Evolutionary conservation across 2,329 filamentous ascomycete genomes (phyloP), one percentile per base, ranked within the genome.

Genomic region (Tolypocladium amazonense): DNA sequence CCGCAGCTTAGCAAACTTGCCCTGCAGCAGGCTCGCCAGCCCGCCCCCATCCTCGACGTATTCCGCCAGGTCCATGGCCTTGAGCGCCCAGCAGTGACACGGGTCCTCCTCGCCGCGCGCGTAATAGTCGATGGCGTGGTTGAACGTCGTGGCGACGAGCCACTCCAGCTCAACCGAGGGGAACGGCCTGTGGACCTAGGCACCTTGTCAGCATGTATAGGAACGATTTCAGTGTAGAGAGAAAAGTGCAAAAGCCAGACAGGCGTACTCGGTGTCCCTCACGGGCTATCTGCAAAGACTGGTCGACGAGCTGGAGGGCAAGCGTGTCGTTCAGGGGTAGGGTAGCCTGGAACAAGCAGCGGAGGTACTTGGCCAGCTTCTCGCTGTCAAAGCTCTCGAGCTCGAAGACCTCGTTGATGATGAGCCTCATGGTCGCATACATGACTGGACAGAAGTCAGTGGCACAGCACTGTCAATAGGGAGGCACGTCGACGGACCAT

Each of bases 301-400:
- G 85, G n/a, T 85, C 80, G 9, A 91, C 73, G 4, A 91, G 77
- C 54, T 80, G 77, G 56, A 88, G 75, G 12, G 84, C 82, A 20
- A 85, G 72, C 0, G 71, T 71, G 25, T 84, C 79, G 55, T 86
- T 80, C 5, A 81, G 75, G 1, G 81, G 75, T 0, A 92, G 73
- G 0, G 88, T 81, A 1, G 85, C 77, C 62, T 89, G 87, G 64
- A 93, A 89, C 2, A 94, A 77, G 65, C 89, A 92, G 1, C 90
- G 84, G 54, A 93, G 82, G 76, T 94, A 96, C 66, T 88, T 88
- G 9, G 88, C 83, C 1, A 95, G 76, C 65, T 84, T 86, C 1
- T 71, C 68, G 5, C 78, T 77, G 62, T 88, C 80, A 53, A 86
- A 84, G 0, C 72, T 67, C 23, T 85, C 79, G 1, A 85, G 71